Base-by-base conservation (phyloP, 2,329 filamentous ascomycete species). In the Diaporthe vaccinii region DNA sequence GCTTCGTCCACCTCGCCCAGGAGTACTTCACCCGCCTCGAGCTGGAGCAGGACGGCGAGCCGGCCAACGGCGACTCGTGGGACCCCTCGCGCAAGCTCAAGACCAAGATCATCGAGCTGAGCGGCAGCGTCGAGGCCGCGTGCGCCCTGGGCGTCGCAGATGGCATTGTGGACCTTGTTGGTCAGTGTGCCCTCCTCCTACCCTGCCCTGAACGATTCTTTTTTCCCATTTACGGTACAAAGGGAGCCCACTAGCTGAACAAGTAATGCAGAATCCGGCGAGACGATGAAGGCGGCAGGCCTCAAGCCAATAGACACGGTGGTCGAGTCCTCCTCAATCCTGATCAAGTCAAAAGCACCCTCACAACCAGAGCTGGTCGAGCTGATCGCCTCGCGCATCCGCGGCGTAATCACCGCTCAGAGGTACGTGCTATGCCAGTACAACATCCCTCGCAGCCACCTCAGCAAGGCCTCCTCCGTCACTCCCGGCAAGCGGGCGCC, bases 221-320 rank as follows among this genome's bases (percentile, higher is more conserved):
- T 36, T 6, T 3, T 28, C 2, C 3, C 9, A 39, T 20, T n/a
- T 39, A 59, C 9, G 39, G 3, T 44, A 39, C 17, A 9, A n/a
- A 49, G 31, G 31, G 17, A 12, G 15, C 15, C 4, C 46, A 20
- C 36, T 51, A 34, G 49, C 62, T 51, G 15, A 71, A 36, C 39
- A n/a, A 17, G 14, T 25, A 4, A 7, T 68, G 28, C 79, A 97
- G 96, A 99, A 88, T 98, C 97, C 28, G 97, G 97, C 74, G 96
- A 98, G 85, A 99, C 97, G 0, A 99, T 99, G 97, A 94, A 94
- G 81, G 97, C 96, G 28, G 96, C 96, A 58, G 97, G 97, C 34
- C 90, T 99, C 69, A 96, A 95, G 86, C 93, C 96, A 74, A 98
- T 98, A 80, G 95, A 97, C 80, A 99, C 97, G 3, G 95, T 99